Evolutionary conservation across 495 filamentous ascomycete genomes (phyloP), one percentile per base, ranked within the genome.

Genomic region (Penicillium canariense): DNA sequence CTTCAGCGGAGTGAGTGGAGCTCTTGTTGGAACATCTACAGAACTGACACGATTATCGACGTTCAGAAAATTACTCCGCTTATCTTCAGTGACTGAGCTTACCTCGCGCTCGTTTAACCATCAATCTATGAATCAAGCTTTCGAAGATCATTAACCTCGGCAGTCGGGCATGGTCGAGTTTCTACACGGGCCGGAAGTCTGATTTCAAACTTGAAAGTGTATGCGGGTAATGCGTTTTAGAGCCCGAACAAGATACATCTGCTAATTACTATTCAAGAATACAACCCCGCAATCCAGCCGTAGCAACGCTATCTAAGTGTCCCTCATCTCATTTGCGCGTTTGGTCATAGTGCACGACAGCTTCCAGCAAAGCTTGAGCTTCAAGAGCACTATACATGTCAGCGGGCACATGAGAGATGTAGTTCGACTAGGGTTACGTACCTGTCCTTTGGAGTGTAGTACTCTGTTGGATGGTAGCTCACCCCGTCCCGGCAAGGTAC

Each of bases 381-480:
- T 70, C 72, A 25, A 72, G 44, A 27, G 69, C 67, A 63, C 72
- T 75, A 40, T 17, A 23, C 2, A 27, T 1, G 45, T 54, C 40
- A 63, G 48, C 22, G 15, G 28, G 38, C n/a, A 25, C 22, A 12
- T 23, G 10, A 14, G 5, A 23, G 2, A 42, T 0, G 1, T 4
- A 11, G 25, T 14, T 12, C 22, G 11, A 0, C 8, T 10, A 25
- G 25, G 3, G 38, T 25, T 2, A 70, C 70, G 58, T 61, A 75
- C 72, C 83, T 85, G 54, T 85, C 79, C 53, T 84, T 77, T 5
- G 72, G 73, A 11, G 66, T 75, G 30, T 74, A 80, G 53, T 80
- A 84, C 65, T 86, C 84, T 5, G 63, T 65, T 17, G 84, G 83
- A 73, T 86, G 81, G 62, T 86, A 84, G 48, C 79, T 83, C 35